Evolutionary conservation across 306 rosid species (phyloP).

Genomic region (Cyamopsis tetragonoloba): DNA sequence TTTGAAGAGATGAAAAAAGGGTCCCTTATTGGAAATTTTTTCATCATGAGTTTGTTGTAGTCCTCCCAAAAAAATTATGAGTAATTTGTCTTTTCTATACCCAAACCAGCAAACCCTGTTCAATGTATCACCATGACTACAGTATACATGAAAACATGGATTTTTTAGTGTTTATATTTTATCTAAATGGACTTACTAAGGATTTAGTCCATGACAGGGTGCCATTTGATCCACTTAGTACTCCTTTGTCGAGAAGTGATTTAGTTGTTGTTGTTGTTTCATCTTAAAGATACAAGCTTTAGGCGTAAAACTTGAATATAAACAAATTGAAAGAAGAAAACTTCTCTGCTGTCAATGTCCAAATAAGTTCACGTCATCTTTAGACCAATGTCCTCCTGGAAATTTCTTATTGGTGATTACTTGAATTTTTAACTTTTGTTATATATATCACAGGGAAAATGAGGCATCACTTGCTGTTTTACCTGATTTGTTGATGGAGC

Average conservation of each 20-base stretch:
- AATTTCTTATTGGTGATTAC: background rate
- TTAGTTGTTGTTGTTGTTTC: background rate
- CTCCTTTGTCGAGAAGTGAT: background rate
- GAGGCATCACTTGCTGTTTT: conserved; percentile 86
- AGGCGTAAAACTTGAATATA: background rate
- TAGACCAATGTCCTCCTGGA: background rate
- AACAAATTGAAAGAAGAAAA: background rate
- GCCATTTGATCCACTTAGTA: background rate
- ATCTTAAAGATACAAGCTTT: background rate
- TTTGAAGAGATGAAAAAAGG: background rate
- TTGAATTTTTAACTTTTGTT: background rate
- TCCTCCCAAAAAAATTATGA: background rate
- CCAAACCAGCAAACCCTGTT: background rate
- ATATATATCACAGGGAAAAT: conserved; percentile 55
- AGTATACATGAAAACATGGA: background rate
- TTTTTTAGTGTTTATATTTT: background rate
- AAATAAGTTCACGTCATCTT: background rate
- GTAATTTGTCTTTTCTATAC: background rate
- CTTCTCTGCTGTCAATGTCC: background rate
- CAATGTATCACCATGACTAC: background rate
- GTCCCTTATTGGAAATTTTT: background rate
- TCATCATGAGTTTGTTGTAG: background rate
- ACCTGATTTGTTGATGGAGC: conserved; percentile 73
- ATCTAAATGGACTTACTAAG: background rate
- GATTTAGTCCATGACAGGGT: background rate